Conservation (phyloP, 495 filamentous ascomycete species). For the Trichoderma orchidacearum region DNA sequence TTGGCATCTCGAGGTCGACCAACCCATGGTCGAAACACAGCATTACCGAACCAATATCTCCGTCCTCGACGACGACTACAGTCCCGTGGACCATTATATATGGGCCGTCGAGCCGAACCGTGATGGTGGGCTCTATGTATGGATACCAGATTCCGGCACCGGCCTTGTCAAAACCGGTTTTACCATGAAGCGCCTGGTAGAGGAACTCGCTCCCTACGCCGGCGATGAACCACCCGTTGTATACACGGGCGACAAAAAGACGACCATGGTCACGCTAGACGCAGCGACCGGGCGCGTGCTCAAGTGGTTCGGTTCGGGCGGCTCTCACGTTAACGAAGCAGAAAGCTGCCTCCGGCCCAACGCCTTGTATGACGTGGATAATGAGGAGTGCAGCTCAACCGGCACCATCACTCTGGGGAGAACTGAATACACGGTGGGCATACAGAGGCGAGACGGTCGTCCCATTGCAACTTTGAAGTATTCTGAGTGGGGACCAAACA, state of each 20-base stretch:
- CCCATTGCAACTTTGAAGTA: constrained; percentile 83
- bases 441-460: constrained; percentile 62
- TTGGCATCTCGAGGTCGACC: constrained; percentile 73
- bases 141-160: constrained; percentile 54
- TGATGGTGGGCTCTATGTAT: constrained; percentile 82
- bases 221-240: constrained; percentile 57
- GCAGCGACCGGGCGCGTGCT: constrained; percentile 65
- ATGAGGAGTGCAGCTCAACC: constrained; percentile 56
- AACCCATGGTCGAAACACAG: constrained; percentile 79
- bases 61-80: constrained; percentile 36
- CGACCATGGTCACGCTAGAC: constrained; percentile 74
- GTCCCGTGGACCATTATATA: constrained; percentile 66
- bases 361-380: constrained; percentile 43
- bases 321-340: constrained; percentile 26
- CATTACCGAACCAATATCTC: constrained; percentile 67
- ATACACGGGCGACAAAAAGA: constrained; percentile 86
- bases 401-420: constrained; percentile 67
- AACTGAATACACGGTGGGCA: constrained; percentile 77
- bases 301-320: constrained; percentile 33
- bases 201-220: constrained; percentile 53
- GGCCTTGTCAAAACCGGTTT: constrained; percentile 68
- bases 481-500: constrained; percentile 92
- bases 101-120: constrained; percentile 93
- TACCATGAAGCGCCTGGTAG: constrained; percentile 72
- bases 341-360: constrained; percentile 45